Evolutionary conservation across 306 rosid genomes (phyloP), one percentile per base, ranked within the genome.

Genomic region (Cicer judaicum): DNA sequence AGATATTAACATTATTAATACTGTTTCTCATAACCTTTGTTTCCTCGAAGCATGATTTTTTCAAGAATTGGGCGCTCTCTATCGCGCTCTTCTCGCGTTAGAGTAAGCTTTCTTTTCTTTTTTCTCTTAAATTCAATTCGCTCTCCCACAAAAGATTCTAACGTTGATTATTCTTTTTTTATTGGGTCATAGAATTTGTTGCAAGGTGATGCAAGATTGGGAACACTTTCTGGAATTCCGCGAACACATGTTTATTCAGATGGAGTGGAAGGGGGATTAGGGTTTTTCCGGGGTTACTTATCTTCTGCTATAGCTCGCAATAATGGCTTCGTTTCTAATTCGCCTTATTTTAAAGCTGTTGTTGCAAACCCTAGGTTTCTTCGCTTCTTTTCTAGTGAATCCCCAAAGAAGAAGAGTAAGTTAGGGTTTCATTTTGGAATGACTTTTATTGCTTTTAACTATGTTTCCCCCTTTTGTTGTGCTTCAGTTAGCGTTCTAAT

Each of bases 361-460:
- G 79, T 78, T 1, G 95, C 83, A 29, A 91, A 88, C 77, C 93
- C 96, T 73, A 87, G 77, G 72, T 55, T 86, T 36, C 70, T 62
- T 48, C 91, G 97, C 9, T 69, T 89, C 12, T 92, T 87, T 79
- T 94, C 93, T 14, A 87, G 89, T 78, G 95, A 90, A 86, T 53
- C 88, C 62, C 99, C 97, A 7, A 86, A 92, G 95, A 92, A 88
- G 77, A 92, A 90, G 85, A 92, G 99, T 94, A 74, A 85, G 99
- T 88, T 74, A 81, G 87, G 70, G 56, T 14, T 73, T 78, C 6
- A 1, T 36, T 29, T 29, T 29, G 34, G 34, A 29, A 29, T 29
- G 34, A 52, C 15, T 75, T 59, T 15, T 18, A 6, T 60, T 64
- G 68, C 10, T 73, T 19, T 42, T 36, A 7, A 43, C 78, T 56